Conservation (phyloP, 139 green algal genomes). For the Chlorella sorokiniana region DNA sequence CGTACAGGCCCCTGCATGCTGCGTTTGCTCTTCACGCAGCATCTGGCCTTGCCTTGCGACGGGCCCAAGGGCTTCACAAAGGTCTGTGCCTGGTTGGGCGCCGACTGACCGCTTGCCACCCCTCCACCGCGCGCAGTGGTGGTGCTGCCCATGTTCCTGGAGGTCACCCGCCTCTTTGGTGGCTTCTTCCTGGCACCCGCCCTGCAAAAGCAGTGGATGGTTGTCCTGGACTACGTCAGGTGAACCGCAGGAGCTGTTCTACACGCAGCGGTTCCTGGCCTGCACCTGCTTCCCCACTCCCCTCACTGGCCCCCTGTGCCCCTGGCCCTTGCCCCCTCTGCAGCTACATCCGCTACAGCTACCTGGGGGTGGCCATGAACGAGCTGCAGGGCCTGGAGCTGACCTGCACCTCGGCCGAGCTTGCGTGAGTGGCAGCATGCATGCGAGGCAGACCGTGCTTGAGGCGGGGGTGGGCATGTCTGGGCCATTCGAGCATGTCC, state of each 20-base stretch:
- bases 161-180: conserved; percentile 39
- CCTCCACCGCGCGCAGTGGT: conserved; percentile 8
- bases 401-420: conserved; percentile 41
- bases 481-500: neutral
- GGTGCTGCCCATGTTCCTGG: conserved; percentile 43
- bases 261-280: neutral
- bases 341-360: conserved; percentile 38
- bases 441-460: neutral
- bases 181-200: conserved; percentile 41
- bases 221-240: conserved; percentile 27
- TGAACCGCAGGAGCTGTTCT: neutral
- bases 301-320: neutral
- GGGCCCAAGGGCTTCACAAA: neutral
- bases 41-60: neutral
- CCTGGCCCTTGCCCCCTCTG: neutral
- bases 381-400: conserved; percentile 59
- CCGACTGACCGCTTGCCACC: neutral
- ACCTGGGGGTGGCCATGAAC: conserved; percentile 54
- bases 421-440: conserved; percentile 31
- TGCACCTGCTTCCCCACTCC: neutral
- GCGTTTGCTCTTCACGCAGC: neutral
- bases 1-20: neutral
- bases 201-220: neutral
- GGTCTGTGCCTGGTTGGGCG: neutral
- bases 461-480: neutral